Evolutionary conservation across 129 eudicot genomes (phyloP).

Genomic region (Pittosporum tobira): DNA sequence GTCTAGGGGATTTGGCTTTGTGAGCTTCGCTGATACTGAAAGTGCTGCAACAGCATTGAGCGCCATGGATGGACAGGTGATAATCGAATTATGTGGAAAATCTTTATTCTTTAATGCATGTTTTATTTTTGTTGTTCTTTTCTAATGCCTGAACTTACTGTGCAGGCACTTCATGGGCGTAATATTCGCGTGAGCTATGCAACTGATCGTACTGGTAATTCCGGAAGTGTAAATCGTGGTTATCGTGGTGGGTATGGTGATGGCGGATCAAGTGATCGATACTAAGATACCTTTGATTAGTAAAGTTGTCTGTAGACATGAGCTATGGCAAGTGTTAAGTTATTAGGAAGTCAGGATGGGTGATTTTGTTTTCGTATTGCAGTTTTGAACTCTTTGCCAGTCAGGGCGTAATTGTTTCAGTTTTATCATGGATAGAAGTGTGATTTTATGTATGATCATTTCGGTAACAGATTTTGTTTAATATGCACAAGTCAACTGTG

Average conservation of each 20-base stretch:
- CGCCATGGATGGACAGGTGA: constrained; percentile 70
- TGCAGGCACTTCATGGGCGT: constrained; percentile 12
- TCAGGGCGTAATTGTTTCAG: no score
- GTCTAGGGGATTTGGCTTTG: constrained; percentile 79
- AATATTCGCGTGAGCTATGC: constrained; percentile 8
- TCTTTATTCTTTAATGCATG: neutral
- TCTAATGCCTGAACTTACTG: neutral
- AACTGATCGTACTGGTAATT: constrained; percentile 1
- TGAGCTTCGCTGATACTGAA: constrained; percentile 32
- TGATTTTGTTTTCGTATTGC: no score
- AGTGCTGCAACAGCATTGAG: constrained; percentile 42
- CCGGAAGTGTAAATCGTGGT: constrained; percentile 4
- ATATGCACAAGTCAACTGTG: no score
- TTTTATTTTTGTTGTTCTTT: neutral
- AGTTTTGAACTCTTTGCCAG: no score
- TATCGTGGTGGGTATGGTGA: constrained; percentile 6
- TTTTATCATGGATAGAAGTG: no score
- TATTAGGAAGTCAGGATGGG: no score
- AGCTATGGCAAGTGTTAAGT: no score
- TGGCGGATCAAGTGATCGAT: neutral
- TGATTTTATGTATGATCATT: no score
- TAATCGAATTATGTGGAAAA: neutral
- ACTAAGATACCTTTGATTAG: neutral
- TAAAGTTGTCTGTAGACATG: neutral
- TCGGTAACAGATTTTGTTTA: no score